Percentiles rank a stretch among this genome's conserved stretches.
phyloP scores from a whole-genome alignment of 371 early-diverging fungal genomes.

The Apophysomyces variabilis region DNA sequence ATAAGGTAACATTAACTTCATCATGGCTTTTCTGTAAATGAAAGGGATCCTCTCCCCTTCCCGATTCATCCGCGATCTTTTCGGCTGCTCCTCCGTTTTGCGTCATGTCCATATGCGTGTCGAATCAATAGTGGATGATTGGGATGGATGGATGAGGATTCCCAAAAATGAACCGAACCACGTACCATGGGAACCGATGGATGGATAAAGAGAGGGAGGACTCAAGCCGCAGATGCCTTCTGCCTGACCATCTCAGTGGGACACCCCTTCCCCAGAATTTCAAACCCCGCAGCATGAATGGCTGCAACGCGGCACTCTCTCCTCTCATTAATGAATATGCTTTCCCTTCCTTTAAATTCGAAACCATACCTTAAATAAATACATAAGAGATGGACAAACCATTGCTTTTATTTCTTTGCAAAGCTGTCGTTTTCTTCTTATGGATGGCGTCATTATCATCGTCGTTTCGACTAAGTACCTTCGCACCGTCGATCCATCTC shows the following conservation, averaged over 20 bases:
- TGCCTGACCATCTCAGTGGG: neutral
- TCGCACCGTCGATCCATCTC: too few species aligned
- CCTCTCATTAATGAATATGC: too few species aligned
- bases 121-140: neutral
- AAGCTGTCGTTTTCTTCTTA: neutral
- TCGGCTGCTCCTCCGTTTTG: neutral
- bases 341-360: too few species aligned
- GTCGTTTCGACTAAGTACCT: too few species aligned
- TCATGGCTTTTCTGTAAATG: neutral
- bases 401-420: neutral
- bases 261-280: neutral
- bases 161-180: neutral
- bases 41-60: neutral
- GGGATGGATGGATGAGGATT: neutral
- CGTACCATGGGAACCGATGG: conserved; percentile 3
- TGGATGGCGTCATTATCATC: too few species aligned
- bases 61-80: neutral
- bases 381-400: neutral
- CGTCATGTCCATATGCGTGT: neutral
- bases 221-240: neutral
- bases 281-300: conserved; percentile 8
- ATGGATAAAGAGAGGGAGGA: neutral
- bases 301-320: neutral
- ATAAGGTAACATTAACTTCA: neutral
- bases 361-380: too few species aligned